Percentiles rank a stretch among this genome's conserved stretches.
phyloP scores from a whole-genome alignment of 179 eudicot species.

The Amaranthus tricolor region DNA sequence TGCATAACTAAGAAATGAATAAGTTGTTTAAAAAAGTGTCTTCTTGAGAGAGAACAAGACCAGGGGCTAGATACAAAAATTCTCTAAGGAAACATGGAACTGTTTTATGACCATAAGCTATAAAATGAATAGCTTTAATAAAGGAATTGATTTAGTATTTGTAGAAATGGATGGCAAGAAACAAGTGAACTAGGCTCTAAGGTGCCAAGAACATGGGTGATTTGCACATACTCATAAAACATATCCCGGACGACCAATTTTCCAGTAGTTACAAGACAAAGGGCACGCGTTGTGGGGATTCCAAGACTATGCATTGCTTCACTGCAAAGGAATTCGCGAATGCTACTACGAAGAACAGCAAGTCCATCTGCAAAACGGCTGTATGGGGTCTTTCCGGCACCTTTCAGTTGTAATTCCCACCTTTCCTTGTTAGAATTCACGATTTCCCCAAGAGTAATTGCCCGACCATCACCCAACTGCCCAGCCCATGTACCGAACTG shows the following conservation, averaged over 20 bases:
- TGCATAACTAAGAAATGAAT: background rate
- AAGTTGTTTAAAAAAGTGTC: background rate
- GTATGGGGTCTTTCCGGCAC: constrained; percentile 97
- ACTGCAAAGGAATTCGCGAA: constrained; percentile 94
- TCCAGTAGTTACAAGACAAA: constrained; percentile 91
- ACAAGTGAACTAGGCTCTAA: background rate
- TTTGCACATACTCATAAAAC: constrained; percentile 88
- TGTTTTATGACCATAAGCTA: background rate
- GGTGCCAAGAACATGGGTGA: background rate
- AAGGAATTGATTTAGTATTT: background rate
- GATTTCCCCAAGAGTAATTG: constrained; percentile 87
- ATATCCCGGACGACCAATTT: constrained; percentile 84
- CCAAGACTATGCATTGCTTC: constrained; percentile 97
- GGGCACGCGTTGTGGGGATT: constrained; percentile 96
- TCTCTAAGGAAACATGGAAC: background rate
- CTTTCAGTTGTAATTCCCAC: constrained; percentile 98
- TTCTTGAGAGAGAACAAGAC: background rate
- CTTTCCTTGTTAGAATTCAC: constrained; percentile 78
- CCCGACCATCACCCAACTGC: constrained; percentile 99
- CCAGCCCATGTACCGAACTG: constrained; percentile 99
- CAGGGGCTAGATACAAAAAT: background rate
- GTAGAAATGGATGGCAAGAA: constrained; percentile 3
- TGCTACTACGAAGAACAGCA: constrained; percentile 95
- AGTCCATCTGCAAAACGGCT: constrained; percentile 99
- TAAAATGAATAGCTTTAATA: background rate